These are phyloP conservation scores for Aegilops tauschii DNA, from an alignment of 176 grass and related monocot species.

Conservation along the genomic window DNA sequence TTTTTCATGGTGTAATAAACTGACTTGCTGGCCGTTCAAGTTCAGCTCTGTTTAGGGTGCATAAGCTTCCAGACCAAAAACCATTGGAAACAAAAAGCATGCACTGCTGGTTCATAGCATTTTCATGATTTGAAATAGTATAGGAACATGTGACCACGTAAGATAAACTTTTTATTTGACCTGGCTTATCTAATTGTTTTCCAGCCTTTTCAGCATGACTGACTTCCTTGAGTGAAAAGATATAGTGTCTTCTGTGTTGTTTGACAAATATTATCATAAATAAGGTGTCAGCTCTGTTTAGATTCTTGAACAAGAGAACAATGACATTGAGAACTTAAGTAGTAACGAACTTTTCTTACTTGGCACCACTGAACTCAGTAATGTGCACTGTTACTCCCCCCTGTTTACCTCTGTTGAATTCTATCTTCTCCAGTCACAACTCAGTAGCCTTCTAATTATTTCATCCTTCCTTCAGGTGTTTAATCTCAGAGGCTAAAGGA, in stretches of 20 bases:
- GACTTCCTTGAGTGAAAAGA: not conserved
- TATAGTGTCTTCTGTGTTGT: not conserved
- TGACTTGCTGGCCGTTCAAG: not conserved
- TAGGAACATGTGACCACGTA: not conserved
- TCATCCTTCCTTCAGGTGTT: constrained; percentile 42
- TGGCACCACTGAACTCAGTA: not conserved
- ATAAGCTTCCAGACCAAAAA: constrained; percentile 10
- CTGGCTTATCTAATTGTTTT: not conserved
- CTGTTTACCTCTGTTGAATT: not conserved
- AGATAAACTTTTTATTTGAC: constrained; percentile 15
- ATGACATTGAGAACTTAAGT: not conserved
- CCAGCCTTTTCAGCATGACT: not conserved
- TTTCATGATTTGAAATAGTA: constrained; percentile 4
- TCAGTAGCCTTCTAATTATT: constrained; percentile 20
- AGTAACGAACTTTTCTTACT: not conserved
- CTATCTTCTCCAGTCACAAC: not conserved
- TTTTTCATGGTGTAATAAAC: not conserved
- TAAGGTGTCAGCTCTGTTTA: constrained; percentile 5
- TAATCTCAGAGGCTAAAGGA: constrained; percentile 37
- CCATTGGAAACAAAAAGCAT: not conserved
- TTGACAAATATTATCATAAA: constrained; percentile 1
- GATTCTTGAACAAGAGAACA: not conserved
- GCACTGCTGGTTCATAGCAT: not conserved
- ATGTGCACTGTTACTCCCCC: not conserved
- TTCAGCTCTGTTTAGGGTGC: not conserved